Base-by-base conservation (phyloP, 2,329 filamentous ascomycete species). In the Phyllosticta citrichinensis region DNA sequence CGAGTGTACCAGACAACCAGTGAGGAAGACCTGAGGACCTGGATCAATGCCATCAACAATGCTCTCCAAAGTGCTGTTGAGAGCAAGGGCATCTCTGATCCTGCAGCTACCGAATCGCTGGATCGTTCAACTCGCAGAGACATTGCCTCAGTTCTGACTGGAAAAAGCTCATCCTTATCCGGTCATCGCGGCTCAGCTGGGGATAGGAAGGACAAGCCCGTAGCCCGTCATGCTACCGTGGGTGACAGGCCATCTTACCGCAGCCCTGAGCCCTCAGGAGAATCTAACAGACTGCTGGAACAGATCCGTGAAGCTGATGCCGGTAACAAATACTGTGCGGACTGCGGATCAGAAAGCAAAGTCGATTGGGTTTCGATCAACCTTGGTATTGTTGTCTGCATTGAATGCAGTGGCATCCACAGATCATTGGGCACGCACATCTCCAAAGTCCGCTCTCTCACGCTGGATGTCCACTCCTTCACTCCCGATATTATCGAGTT, bases 311-410 rank as follows among this genome's bases (percentile, higher is more conserved):
- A 95, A 62, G 89, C 88, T 56, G 94, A 99, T 69, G 88, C 96
- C 68, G 92, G 91, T 51, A 99, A 99, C 74, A 87, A 85, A 66
- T 89, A 88, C 83, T 99, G 94, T 71, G 94, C 94, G 17, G 94
- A 99, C 73, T 99, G 94, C 70, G 89, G 90, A 11, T 95, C 91
- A 8, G 87, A 88, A 35, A 84, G 86, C 69, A 97, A 97, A 77
- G 92, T 96, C 22, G 94, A 99, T 74, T 99, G 94, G 94, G 94
- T 97, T 27, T 97, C 94, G 0, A 96, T 99, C 75, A 99, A 99
- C 69, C 81, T 99, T 4, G 94, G 90, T 54, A 96, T 99, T 63
- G 87, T 99, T 59, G 82, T 99, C 20, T 99, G 94, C 76, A 97
- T 97, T 71, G 93, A 99, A 74, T 99, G 94, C 76, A 96, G 92